Evolutionary conservation across 2,329 filamentous ascomycete species (phyloP).

Genomic region (Clarireedia paspali): DNA sequence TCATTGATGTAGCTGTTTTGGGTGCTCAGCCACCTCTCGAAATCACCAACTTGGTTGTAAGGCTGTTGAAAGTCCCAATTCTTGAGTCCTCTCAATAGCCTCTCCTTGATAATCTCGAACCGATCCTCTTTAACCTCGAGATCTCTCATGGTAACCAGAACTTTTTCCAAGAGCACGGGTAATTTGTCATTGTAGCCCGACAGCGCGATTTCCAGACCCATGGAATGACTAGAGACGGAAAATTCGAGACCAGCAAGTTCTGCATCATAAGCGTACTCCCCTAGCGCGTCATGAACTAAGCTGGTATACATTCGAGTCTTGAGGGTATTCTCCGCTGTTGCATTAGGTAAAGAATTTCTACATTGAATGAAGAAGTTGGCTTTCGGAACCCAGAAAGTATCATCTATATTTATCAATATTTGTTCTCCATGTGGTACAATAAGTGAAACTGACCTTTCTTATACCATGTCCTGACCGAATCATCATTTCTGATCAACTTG

Average conservation of each 20-base stretch:
- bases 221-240: slow-evolving; percentile 61
- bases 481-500: slow-evolving; percentile 77
- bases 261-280: slow-evolving; percentile 93
- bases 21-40: slow-evolving; percentile 69
- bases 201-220: slow-evolving; percentile 70
- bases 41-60: slow-evolving; percentile 81
- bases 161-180: slow-evolving; percentile 80
- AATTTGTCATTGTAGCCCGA: slow-evolving; percentile 97
- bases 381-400: slow-evolving; percentile 96
- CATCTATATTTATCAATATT: slow-evolving; percentile 43
- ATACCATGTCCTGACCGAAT: slow-evolving; percentile 78
- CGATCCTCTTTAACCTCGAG: slow-evolving; percentile 78
- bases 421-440: neutral
- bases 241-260: slow-evolving; percentile 88
- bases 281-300: slow-evolving; percentile 78
- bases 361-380: slow-evolving; percentile 78
- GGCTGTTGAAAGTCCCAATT: slow-evolving; percentile 87
- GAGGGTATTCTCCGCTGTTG: slow-evolving; percentile 70
- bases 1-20: slow-evolving; percentile 75
- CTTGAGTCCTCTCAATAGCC: slow-evolving; percentile 64
- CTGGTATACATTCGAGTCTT: slow-evolving; percentile 77
- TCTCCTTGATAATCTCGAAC: slow-evolving; percentile 87
- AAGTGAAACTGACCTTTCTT: slow-evolving; percentile 54
- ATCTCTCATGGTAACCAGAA: slow-evolving; percentile 75
- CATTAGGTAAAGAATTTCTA: slow-evolving; percentile 69